These are phyloP conservation scores for Bisporella sp. DNA, from an alignment of 2,329 filamentous ascomycete genomes.

Conservation along the genomic window DNA sequence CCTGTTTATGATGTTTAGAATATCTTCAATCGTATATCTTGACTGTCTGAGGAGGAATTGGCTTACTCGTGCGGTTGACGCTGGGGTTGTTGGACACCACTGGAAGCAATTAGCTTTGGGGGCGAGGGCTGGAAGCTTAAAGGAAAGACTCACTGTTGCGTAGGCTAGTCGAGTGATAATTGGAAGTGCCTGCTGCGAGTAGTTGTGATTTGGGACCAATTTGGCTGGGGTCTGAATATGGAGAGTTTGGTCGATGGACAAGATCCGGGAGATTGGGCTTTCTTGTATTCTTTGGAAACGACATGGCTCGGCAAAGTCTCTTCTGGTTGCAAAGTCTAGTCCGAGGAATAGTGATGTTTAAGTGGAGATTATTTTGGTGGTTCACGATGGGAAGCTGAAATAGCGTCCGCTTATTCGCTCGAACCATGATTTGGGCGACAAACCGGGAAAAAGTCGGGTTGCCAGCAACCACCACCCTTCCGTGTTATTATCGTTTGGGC, in stretches of 20 bases:
- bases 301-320: background rate
- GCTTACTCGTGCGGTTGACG: constrained; percentile 48
- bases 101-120: background rate
- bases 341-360: background rate
- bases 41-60: background rate
- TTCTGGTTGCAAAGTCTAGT: background rate
- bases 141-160: constrained; percentile 12
- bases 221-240: constrained; percentile 21
- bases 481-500: too few species aligned
- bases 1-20: background rate
- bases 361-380: background rate
- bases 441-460: too few species aligned
- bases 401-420: background rate
- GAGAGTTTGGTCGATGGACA: constrained; percentile 21
- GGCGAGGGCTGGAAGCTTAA: background rate
- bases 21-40: too few species aligned
- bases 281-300: background rate
- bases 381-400: background rate
- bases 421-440: too few species aligned
- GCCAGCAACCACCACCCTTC: too few species aligned
- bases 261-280: constrained; percentile 33
- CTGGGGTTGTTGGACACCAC: constrained; percentile 5
- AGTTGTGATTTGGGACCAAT: constrained; percentile 22
- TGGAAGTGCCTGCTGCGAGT: constrained; percentile 17
- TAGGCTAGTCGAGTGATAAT: constrained; percentile 23